Base-by-base conservation (phyloP, 345 rosid species). In the Eucalyptus paniculata region DNA sequence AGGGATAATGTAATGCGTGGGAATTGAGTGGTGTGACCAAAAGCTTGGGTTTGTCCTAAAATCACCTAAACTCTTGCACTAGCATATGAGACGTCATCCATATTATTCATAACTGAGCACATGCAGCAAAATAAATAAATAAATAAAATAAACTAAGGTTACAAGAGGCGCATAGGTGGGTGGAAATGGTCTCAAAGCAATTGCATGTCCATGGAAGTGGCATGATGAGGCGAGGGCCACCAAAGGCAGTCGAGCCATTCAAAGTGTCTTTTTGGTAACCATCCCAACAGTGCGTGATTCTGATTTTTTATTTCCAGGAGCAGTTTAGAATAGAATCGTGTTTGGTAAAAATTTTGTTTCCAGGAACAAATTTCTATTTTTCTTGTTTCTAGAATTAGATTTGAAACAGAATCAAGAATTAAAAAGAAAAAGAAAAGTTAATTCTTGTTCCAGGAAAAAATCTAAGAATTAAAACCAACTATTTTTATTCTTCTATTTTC, bases 301-400 rank as follows among this genome's bases (percentile, higher is more conserved):
- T 10, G 12, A 45, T 9, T 45, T 45, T 45, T 45, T 9, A 0
- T 45, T 45, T 0, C 0, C 0, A 0, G 4, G 49, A 45, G 49
- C 49, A 10, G 1, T 10, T 45, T 45, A 0, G 1, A 45, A 45
- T 0, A 45, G 0, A 45, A 45, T 45, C 1, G 4, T 9, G 4
- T 45, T 45, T 45, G 49, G 4, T 45, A 45, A 45, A 45, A 45
- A 0, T 45, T 45, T 45, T 45, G 1, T 45, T 45, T 45, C 1
- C 49, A 0, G 0, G 4, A 45, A 45, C 4, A 10, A 45, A 45
- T 45, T 45, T 0, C 49, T 10, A 45, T 9, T 45, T 45, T 45
- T 45, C 37, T 45, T 45, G 11, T 9, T 45, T 0, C 1, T 45
- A 0, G 12, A 45, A 45, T 45, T 45, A 45, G 12, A 45, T 45